Evolutionary conservation across 441 rosid species (phyloP), one percentile per base, ranked within the genome.

Genomic region (Adansonia gregorii): DNA sequence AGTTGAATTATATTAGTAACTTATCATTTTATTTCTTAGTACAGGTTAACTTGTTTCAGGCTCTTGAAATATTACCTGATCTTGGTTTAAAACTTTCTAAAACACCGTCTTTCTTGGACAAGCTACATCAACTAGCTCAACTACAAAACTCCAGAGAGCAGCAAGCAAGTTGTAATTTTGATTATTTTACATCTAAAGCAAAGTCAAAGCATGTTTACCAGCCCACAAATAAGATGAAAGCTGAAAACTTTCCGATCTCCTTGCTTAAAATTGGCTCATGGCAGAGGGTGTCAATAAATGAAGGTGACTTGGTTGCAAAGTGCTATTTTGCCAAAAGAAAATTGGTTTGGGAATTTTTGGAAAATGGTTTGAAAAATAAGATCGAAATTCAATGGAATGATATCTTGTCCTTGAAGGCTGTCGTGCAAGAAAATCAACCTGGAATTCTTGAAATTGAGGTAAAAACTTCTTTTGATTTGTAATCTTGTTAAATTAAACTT

Each of bases 301-400:
- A 88, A 63, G 90, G 87, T 56, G 87, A 90, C 68, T 74, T 90
- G 73, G 87, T 87, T 72, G 93, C 86, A 19, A 90, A 90, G 81
- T 86, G 85, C 51, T 90, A 88, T 56, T 88, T 76, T 60, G 88
- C 91, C 0, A 86, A 86, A 55, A 80, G 55, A 43, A 90, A 85
- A 60, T 66, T 90, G 78, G 91, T 88, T 12, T 86, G 90, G 94
- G 94, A 90, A 54, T 54, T 88, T 20, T 78, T 88, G 49, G 83
- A 81, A 20, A 60, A 67, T 4, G 75, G 82, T 3, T 77, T 80
- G 84, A 88, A 88, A 69, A 80, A 72, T 51, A 90, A 90, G 81
- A 83, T 90, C 14, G 94, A 90, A 75, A 80, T 90, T 66, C 81
- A 67, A 10, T 90, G 94, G 94, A 74, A 78, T 67, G 90, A 90